Evolutionary conservation across 2,329 filamentous ascomycete genomes (phyloP).

Genomic region (Colletotrichum cuscutae): DNA sequence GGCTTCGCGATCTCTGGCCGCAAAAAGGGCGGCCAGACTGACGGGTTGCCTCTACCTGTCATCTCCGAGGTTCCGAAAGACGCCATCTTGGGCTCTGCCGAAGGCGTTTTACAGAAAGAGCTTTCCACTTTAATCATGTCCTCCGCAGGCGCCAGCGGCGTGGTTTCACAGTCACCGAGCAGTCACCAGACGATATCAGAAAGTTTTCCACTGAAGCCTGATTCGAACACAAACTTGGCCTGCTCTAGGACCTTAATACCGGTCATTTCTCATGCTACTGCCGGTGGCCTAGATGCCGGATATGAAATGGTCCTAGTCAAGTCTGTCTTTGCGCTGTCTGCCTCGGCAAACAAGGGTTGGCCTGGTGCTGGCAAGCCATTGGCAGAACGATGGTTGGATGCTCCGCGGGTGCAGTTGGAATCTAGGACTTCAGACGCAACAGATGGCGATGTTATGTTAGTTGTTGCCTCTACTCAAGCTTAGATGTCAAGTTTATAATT

Average conservation of each 20-base stretch:
- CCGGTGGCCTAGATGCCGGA: not conserved
- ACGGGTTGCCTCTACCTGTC: conserved; percentile 11
- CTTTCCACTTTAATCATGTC: conserved; percentile 12
- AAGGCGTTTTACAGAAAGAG: conserved; percentile 4
- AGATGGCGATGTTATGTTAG: not conserved
- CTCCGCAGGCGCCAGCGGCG: not conserved
- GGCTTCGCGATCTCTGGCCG: conserved; percentile 38
- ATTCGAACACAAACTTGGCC: conserved; percentile 42
- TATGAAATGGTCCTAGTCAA: conserved; percentile 5
- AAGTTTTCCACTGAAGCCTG: conserved; percentile 37
- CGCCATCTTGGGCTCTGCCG: not conserved
- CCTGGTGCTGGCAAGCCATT: not conserved
- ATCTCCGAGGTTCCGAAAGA: not conserved
- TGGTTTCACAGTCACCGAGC: not conserved
- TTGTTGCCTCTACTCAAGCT: not conserved
- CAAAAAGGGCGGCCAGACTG: not conserved
- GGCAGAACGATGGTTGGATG: conserved; percentile 10
- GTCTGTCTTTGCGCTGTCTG: conserved; percentile 28
- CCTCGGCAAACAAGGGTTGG: conserved; percentile 1
- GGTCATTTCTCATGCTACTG: not conserved
- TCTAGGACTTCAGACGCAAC: too few relatives aligned
- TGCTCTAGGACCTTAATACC: conserved; percentile 38
- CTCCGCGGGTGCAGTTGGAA: not conserved
- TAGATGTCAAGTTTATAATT: not conserved
- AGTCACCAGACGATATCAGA: not conserved